phyloP scores from a whole-genome alignment of 176 grass and related monocot species.

The Rhynchospora tenuis region DNA sequence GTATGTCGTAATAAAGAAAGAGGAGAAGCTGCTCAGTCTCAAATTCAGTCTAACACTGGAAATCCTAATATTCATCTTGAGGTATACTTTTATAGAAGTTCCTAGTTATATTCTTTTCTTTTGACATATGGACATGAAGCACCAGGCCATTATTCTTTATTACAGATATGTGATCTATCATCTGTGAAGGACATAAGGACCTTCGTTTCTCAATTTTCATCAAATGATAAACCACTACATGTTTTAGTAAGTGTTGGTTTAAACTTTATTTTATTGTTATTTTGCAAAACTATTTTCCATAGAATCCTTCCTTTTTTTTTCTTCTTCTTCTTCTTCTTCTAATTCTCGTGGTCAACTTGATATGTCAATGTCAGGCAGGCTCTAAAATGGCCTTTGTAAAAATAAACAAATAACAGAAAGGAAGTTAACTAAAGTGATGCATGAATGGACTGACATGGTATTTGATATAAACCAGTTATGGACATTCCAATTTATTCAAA shows the following conservation, averaged over 20 bases:
- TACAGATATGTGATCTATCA: constrained; percentile 87
- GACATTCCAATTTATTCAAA: not conserved
- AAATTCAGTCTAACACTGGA: constrained; percentile 73
- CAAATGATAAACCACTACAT: constrained; percentile 59
- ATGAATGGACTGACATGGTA: not conserved
- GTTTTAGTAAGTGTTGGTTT: constrained; percentile 54
- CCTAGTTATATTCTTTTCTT: not conserved
- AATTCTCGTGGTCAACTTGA: not conserved
- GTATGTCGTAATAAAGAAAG: constrained; percentile 87
- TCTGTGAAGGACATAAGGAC: constrained; percentile 65
- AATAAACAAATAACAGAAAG: not conserved
- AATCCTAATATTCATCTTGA: constrained; percentile 78
- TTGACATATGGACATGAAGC: not conserved
- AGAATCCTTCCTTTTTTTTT: not conserved
- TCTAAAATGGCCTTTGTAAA: not conserved
- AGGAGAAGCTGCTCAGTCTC: constrained; percentile 60
- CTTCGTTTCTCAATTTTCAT: constrained; percentile 68
- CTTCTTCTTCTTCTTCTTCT: too few species aligned
- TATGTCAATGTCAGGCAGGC: not conserved
- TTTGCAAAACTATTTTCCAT: not conserved
- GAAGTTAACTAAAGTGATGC: not conserved
- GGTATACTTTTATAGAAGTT: constrained; percentile 29
- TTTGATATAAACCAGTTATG: not conserved
- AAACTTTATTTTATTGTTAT: not conserved
- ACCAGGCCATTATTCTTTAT: not conserved